Base-by-base conservation (phyloP, 345 rosid genomes). In the Aquilaria sinensis region DNA sequence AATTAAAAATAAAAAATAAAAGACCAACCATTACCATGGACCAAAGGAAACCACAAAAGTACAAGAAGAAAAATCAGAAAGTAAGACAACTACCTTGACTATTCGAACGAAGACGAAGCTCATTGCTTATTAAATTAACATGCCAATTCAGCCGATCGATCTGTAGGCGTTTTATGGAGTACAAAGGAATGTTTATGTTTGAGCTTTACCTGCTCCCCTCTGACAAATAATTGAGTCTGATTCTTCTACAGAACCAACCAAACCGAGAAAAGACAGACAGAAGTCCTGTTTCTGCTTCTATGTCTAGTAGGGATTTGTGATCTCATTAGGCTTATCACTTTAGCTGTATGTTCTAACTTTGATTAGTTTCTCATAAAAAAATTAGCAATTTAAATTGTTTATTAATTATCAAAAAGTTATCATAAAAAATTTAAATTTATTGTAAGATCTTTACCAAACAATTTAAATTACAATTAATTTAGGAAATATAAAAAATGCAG, bases 221-320 rank as follows among this genome's bases (percentile, higher is more conserved):
- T 67, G 41, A 58, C 30, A 3, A 34, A 59, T 52, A 23, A 23
- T 10, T 3, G 43, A 31, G 14, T n/a, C 15, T 9, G 72, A 67
- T 70, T 72, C 75, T 54, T 57, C 60, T 53, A 9, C 46, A n/a
- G 16, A 57, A 76, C 62, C 62, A 61, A 31, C 78, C 70, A 79
- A 72, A 37, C 53, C 43, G 8, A 37, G 43, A 66, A 45, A 53
- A 30, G 73, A 11, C 84, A 78, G 89, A 81, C 71, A 71, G 45
- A 58, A 67, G 68, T 32, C 58, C 71, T 58, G 43, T 64, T 48
- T 65, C 59, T 65, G 53, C 51, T 16, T 34, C 13, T 48, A 61
- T 58, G 58, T 50, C 77, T 67, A 69, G 53, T 29, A 46, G 58
- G 47, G 70, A 56, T 51, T 51, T 33, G 43, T 23, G 13, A 47